These are phyloP conservation scores for Zygoascus sp. DNA, from an alignment of 1,139 yeast genomes.

Conservation along the genomic window DNA sequence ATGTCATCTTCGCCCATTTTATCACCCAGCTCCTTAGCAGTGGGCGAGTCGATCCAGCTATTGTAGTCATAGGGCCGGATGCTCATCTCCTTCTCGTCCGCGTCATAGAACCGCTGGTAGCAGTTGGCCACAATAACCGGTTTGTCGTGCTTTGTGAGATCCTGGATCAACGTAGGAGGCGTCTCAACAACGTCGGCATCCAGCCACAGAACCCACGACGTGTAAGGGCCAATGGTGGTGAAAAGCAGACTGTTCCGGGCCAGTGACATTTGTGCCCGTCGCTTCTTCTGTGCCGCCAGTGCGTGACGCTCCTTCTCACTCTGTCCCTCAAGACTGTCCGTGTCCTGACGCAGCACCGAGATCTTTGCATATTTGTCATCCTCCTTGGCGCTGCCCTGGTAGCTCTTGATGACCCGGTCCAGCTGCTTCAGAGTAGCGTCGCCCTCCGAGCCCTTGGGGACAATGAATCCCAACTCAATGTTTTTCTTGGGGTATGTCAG, in stretches of 20 bases:
- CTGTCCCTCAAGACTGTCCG: slow-evolving; percentile 54
- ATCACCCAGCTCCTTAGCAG: slow-evolving; percentile 70
- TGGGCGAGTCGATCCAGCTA: slow-evolving; percentile 93
- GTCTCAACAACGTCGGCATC: slow-evolving; percentile 93
- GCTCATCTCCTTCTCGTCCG: slow-evolving; percentile 49
- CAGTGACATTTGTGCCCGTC: slow-evolving; percentile 86
- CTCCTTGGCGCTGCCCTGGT: slow-evolving; percentile 53
- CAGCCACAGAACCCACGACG: slow-evolving; percentile 94
- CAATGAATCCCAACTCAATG: slow-evolving; percentile 83
- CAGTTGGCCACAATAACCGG: slow-evolving; percentile 90
- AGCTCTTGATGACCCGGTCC: slow-evolving; percentile 68
- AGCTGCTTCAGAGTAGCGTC: slow-evolving; percentile 67
- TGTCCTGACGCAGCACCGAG: slow-evolving; percentile 86
- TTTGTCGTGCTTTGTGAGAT: slow-evolving; percentile 78
- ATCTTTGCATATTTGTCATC: slow-evolving; percentile 64
- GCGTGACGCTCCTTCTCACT: slow-evolving; percentile 73
- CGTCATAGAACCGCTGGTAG: slow-evolving; percentile 69
- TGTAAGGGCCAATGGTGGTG: slow-evolving; percentile 83
- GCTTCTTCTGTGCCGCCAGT: slow-evolving; percentile 74
- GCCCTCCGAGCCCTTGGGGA: slow-evolving; percentile 78
- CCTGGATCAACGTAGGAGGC: slow-evolving; percentile 76
- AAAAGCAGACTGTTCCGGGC: slow-evolving; percentile 89
- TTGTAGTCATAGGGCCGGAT: slow-evolving; percentile 91
- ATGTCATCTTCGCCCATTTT: slow-evolving; percentile 80
- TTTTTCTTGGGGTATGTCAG: slow-evolving; percentile 79